phyloP scores from a whole-genome alignment of 148 eudicot genomes.

The Nyssa sinensis region DNA sequence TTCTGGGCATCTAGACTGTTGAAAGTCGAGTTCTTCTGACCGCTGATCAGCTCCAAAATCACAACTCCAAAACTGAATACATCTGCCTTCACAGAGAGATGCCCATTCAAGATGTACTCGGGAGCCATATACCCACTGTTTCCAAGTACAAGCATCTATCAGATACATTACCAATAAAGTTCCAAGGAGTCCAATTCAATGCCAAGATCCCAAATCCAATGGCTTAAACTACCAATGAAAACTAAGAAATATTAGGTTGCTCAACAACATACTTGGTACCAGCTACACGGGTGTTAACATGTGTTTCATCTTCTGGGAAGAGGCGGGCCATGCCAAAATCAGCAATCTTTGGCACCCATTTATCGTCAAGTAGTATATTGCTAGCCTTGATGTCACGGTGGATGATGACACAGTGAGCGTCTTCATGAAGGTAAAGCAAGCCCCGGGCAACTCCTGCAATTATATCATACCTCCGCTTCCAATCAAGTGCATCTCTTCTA shows the following conservation, averaged over 20 bases:
- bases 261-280: conserved; percentile 74
- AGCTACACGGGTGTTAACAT: conserved; percentile 83
- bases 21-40: conserved; percentile 63
- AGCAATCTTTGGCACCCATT: conserved; percentile 88
- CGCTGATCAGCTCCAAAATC: conserved; percentile 75
- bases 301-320: conserved; percentile 79
- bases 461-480: conserved; percentile 68
- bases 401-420: conserved; percentile 57
- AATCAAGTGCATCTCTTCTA: conserved; percentile 49
- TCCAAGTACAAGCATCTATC: conserved; percentile 17
- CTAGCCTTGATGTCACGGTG: conserved; percentile 93
- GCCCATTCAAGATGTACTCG: conserved; percentile 78
- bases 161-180: background rate
- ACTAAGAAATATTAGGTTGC: background rate
- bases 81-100: conserved; percentile 71
- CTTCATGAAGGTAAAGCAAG: conserved; percentile 83
- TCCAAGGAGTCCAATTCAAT: background rate
- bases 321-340: conserved; percentile 96
- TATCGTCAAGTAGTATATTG: conserved; percentile 78
- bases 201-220: background rate
- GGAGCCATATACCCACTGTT: conserved; percentile 97
- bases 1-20: conserved; percentile 34
- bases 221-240: background rate
- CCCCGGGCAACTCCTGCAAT: conserved; percentile 72
- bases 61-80: conserved; percentile 90